These are phyloP conservation scores for Colletotrichum musicola DNA, from an alignment of 2,329 filamentous ascomycete genomes.

Conservation along the genomic window DNA sequence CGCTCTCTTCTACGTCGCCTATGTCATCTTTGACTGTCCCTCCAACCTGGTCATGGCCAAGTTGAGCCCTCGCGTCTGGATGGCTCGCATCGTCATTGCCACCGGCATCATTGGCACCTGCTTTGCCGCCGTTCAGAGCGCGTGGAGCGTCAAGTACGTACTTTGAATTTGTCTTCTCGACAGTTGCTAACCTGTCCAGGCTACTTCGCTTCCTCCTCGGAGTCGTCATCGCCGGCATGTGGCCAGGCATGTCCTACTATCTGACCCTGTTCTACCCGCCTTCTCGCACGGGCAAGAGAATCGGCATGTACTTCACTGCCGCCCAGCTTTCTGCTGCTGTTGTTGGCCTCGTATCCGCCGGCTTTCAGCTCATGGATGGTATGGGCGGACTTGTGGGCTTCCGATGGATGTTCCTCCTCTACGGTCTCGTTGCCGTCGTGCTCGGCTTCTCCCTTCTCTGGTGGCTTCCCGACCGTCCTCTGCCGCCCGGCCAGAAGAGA, in stretches of 20 bases:
- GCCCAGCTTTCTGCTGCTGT: constrained; percentile 90
- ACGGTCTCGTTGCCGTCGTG: constrained; percentile 80
- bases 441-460: constrained; percentile 82
- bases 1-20: constrained; percentile 91
- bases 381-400: constrained; percentile 81
- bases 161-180: background rate
- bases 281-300: constrained; percentile 85
- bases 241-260: constrained; percentile 96
- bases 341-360: constrained; percentile 89
- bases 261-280: constrained; percentile 93
- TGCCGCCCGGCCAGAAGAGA: constrained; percentile 75
- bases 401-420: constrained; percentile 93
- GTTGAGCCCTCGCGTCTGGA: constrained; percentile 88
- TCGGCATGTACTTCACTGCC: constrained; percentile 91
- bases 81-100: constrained; percentile 90
- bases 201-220: constrained; percentile 88
- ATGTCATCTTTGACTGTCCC: constrained; percentile 89
- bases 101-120: constrained; percentile 87
- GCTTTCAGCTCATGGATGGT: constrained; percentile 93
- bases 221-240: constrained; percentile 91
- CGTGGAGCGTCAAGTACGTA: constrained; percentile 84
- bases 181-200: constrained; percentile 49
- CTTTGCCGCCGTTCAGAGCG: constrained; percentile 83
- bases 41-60: constrained; percentile 91
- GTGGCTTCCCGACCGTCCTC: constrained; percentile 90